Evolutionary conservation across 345 rosid species (phyloP), one percentile per base, ranked within the genome.

Genomic region (Eutrema heterophyllum): DNA sequence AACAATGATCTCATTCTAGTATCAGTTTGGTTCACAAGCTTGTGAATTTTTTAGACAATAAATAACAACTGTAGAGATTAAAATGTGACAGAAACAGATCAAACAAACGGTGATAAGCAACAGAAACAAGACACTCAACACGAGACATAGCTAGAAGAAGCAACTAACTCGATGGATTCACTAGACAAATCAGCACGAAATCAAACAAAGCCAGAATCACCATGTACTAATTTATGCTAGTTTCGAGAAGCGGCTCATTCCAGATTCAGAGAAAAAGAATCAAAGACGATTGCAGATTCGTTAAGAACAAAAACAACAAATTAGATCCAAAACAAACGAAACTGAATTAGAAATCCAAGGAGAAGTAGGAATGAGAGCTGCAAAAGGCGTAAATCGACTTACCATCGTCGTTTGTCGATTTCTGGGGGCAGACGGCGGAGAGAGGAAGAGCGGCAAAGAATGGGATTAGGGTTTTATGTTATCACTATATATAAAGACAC

Each of bases 371-470:
- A 2, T 21, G 38, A 43, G 18, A 26, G 39, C 0, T 21, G 32
- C 33, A 33, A 44, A 24, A 21, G 56, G 48, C 15, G 61, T 51
- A 9, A 29, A 61, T 39, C 12, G 71, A 27, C 72, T 9, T 74
- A 74, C 78, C 78, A 74, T 74, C 0, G 72, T 15, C n/a, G n/a
- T n/a, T n/a, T 9, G 11, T 50, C n/a, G 73, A 39, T 58, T 58
- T 67, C 45, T 67, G 59, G 51, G 27, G 71, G 58, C 7, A 27
- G 78, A 73, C 71, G 71, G 71, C 66, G 62, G 43, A 45, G 57
- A 52, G 57, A 27, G 36, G 67, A 70, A 24, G 57, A 67, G 67
- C 61, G 78, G 72, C 52, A 58, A 67, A 38, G 33, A 46, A 15
- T 64, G 57, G 8, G 2, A 36, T 45, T 74, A 74, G 78, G 78